phyloP scores from a whole-genome alignment of 371 early-diverging fungal genomes.

The Rhizomucor pusillus region DNA sequence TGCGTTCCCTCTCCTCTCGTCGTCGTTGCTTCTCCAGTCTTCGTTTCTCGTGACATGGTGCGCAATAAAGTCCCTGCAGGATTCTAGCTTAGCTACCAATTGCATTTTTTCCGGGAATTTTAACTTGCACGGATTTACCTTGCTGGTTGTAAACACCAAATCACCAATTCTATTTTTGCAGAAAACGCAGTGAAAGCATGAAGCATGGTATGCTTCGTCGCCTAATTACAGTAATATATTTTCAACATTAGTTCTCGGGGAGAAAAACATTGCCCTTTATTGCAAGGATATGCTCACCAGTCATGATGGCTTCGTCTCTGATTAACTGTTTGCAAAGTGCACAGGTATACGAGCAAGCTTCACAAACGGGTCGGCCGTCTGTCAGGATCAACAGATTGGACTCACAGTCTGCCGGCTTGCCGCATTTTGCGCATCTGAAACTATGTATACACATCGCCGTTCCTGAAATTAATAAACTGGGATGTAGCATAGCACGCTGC shows the following conservation, averaged over 20 bases:
- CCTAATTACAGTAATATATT: slow-evolving; percentile 32
- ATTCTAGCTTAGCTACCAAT: neutral
- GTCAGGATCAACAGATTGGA: slow-evolving; percentile 74
- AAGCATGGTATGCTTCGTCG: slow-evolving; percentile 84
- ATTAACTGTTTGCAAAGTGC: slow-evolving; percentile 75
- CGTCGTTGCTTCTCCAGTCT: slow-evolving; percentile 30
- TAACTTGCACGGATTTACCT: slow-evolving; percentile 30
- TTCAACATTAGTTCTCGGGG: neutral
- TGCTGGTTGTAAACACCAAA: slow-evolving; percentile 78
- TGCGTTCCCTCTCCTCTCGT: slow-evolving; percentile 33
- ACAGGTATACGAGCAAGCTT: slow-evolving; percentile 83
- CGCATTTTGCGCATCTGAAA: slow-evolving; percentile 77
- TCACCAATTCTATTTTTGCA: slow-evolving; percentile 73
- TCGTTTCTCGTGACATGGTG: slow-evolving; percentile 42
- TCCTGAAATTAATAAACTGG: neutral
- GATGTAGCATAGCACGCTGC: too few species aligned
- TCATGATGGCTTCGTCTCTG: slow-evolving; percentile 85
- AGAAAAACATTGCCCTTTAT: neutral
- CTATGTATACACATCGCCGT: slow-evolving; percentile 30
- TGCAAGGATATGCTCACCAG: slow-evolving; percentile 39
- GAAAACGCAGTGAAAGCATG: slow-evolving; percentile 76
- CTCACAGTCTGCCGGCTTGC: slow-evolving; percentile 67
- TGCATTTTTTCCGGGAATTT: neutral
- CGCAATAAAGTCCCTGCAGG: slow-evolving; percentile 43
- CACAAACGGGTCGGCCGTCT: slow-evolving; percentile 81